A percentile compares a stretch with the other conserved stretches of the same genome.
These are phyloP conservation scores for Hevea brasiliensis DNA, from an alignment of 345 rosid species.

Conservation along the genomic window DNA sequence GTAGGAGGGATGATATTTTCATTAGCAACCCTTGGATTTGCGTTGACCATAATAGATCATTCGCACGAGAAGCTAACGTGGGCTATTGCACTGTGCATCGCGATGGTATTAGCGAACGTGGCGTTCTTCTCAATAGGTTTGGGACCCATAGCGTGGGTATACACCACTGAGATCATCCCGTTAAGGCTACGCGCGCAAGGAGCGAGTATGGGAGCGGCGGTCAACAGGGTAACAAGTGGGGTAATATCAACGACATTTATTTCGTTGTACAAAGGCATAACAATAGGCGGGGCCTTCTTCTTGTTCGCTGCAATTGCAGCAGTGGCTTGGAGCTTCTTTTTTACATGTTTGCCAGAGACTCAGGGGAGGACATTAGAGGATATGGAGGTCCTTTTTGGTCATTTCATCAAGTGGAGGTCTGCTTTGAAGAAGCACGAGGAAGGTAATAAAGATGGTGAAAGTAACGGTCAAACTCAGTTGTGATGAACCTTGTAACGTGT, in stretches of 20 bases:
- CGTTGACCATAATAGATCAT: conserved; percentile 50
- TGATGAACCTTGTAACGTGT: too few relatives aligned
- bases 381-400: conserved; percentile 65
- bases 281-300: conserved; percentile 82
- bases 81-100: conserved; percentile 59
- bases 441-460: neutral
- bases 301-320: conserved; percentile 51
- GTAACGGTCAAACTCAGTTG: conserved; percentile 10
- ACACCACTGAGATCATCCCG: conserved; percentile 85
- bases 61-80: conserved; percentile 47
- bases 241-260: conserved; percentile 59
- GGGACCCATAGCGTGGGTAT: conserved; percentile 88
- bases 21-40: conserved; percentile 37
- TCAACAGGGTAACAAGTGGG: conserved; percentile 74
- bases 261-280: conserved; percentile 46
- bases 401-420: conserved; percentile 45
- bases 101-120: conserved; percentile 60
- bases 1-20: conserved; percentile 71
- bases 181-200: conserved; percentile 82
- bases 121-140: conserved; percentile 80
- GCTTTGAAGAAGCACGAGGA: neutral
- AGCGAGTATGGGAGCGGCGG: conserved; percentile 57
- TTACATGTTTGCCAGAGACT: conserved; percentile 61
- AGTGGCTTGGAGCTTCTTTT: conserved; percentile 59
- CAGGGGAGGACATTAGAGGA: conserved; percentile 75